Evolutionary conservation across 805 yeast species (phyloP), one percentile per base, ranked within the genome.

Genomic region (Candida coquimbonensis): DNA sequence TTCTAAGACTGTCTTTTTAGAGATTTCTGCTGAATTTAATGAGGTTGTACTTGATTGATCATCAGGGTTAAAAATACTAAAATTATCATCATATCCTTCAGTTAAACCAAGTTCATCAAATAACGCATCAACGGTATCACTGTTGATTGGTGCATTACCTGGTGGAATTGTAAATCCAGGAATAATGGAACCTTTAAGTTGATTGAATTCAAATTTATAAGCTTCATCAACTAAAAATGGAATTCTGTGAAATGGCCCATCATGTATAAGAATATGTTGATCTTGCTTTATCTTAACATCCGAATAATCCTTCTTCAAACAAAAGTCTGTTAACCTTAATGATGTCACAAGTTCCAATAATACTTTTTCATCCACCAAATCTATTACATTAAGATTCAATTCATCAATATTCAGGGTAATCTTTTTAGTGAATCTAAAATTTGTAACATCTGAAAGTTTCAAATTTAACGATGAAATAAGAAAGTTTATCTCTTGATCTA

Each of bases 201-300:
- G 68, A n/a, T 69, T 63, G 52, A 81, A 86, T 1, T 54, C 54
- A 0, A 73, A 74, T 44, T 81, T 74, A 13, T 66, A 64, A 13
- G 72, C 70, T 7, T 70, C 72, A 4, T 75, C 73, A 9, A 91
- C 60, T 27, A 91, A 62, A 59, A 88, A 90, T 0, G 93, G 82
- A 19, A 80, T 69, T 45, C 99, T 66, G 53, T 87, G 93, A 50
- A 79, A 88, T 0, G 96, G 88, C 0, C 86, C 84, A 68, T 93
- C 99, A 54, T 87, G 85, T 7, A 68, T 52, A 17, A 76, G 65
- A 2, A 90, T 64, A 61, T 86, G 95, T 3, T 69, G 68, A 43
- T 81, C 81, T 59, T 90, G 96, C 17, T 65, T 56, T 9, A 58
- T 55, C 43, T 78, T 63, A 38, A 75, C 74, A 12, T 72, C 70